Evolutionary conservation across 345 rosid genomes (phyloP), one percentile per base, ranked within the genome.

Genomic region (Linum lewisii): DNA sequence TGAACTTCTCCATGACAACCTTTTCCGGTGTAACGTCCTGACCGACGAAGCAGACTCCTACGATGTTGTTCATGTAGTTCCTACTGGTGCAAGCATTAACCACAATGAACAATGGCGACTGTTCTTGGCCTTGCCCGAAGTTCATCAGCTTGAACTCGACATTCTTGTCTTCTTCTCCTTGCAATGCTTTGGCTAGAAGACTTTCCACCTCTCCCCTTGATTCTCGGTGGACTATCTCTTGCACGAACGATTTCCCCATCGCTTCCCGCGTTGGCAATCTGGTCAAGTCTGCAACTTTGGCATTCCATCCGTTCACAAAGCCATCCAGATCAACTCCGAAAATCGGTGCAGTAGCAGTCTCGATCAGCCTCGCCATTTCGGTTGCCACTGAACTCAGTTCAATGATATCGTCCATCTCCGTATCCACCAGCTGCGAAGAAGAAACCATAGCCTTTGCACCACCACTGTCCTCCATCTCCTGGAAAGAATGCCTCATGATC

Each of bases 331-430:
- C 86, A 67, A 85, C 94, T 55, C 97, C 95, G 50, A 90, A 85
- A 18, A 90, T 84, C 13, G 97, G 95, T 7, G 81, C 91, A 19
- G 88, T 79, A 2, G 95, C 95, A 15, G 91, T 85, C 74, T 90
- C 94, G 56, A 87, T 83, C 79, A 87, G 65, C 57, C 94, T 83
- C 62, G 81, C 95, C 94, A 90, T 90, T 75, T 90, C 94, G 69
- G 83, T 81, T 10, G 87, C 87, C 45, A 82, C 83, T 6, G 94
- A 85, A 64, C 76, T 69, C 61, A 90, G 77, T 64, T 87, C 87
- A 63, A 66, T 75, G 47, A 81, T 68, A 19, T 72, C 81, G 36
- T 73, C 76, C 32, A 64, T 67, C 69, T 70, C 68, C 57, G 58
- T 63, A 26, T 75, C 66, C 24, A 60, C 65, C 59, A n/a, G n/a